phyloP scores from a whole-genome alignment of 148 eudicot genomes.

The Chenopodium berlandieri region DNA sequence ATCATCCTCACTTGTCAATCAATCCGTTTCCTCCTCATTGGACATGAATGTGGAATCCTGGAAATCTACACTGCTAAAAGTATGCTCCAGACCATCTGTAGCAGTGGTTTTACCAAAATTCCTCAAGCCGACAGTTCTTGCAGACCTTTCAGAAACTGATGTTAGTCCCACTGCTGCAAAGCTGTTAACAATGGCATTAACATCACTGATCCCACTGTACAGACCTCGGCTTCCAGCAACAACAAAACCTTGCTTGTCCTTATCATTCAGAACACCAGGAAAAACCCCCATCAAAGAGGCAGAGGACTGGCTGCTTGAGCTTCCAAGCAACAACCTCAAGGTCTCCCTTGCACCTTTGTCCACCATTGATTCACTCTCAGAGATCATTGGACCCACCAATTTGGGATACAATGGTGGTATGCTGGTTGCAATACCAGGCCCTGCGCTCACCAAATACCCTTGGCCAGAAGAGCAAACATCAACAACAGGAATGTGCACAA shows the following conservation, averaged over 20 bases:
- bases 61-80: slow-evolving; percentile 19
- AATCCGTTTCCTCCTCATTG: slow-evolving; percentile 26
- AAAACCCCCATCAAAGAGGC: slow-evolving; percentile 45
- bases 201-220: slow-evolving; percentile 59
- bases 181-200: slow-evolving; percentile 46
- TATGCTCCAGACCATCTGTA: slow-evolving; percentile 23
- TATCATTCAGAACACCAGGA: slow-evolving; percentile 46
- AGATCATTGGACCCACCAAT: slow-evolving; percentile 49
- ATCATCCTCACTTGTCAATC: neutral
- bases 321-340: slow-evolving; percentile 59
- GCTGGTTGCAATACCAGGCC: slow-evolving; percentile 57
- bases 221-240: slow-evolving; percentile 72
- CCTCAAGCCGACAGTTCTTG: slow-evolving; percentile 6
- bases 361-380: slow-evolving; percentile 53
- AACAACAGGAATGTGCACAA: slow-evolving; percentile 81
- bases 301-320: slow-evolving; percentile 53
- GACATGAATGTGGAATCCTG: slow-evolving; percentile 28
- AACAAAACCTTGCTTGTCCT: slow-evolving; percentile 41
- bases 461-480: slow-evolving; percentile 90
- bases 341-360: slow-evolving; percentile 89
- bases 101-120: neutral
- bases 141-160: slow-evolving; percentile 41
- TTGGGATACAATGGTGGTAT: slow-evolving; percentile 55
- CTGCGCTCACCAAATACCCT: slow-evolving; percentile 81
- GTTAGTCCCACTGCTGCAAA: slow-evolving; percentile 49